Evolutionary conservation across 352 stramenopile genomes (phyloP), one percentile per base, ranked within the genome.

Genomic region (Pseudoperonospora humuli): DNA sequence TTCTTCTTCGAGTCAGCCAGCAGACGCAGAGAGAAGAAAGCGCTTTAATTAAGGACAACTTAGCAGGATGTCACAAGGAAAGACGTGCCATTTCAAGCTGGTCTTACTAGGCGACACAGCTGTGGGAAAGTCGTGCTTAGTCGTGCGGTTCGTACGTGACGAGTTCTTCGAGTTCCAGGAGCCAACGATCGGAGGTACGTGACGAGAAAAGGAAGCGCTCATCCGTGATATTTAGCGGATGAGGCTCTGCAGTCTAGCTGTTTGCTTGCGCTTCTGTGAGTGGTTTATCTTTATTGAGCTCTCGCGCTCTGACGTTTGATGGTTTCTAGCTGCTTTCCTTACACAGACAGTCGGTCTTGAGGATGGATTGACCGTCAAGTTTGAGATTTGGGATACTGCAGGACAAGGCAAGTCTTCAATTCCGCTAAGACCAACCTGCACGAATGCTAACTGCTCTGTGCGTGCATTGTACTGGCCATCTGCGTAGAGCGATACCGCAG

Each of bases 91-190:
- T 78, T 99, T 98, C 66, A 99, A 99, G 77, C 78, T 99, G 7
- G 97, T 99, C 27, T 82, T 99, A 38, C 82, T 99, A 3, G 97
- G 97, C 37, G 96, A 99, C 67, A 99, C 96, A 26, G 96, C 94
- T 31, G 97, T 99, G 15, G 97, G 97, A 37, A 99, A 99, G 64
- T 99, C 96, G 3, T 99, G 96, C 80, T 78, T 99, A 5, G 96
- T 99, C 39, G 95, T 99, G 45, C 80, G 96, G 45, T 99, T 99
- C 61, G 96, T 99, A 18, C 75, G 96, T 48, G 96, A 99, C 70
- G 96, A 99, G 65, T 99, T 99, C 72, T 99, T 99, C 61, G 96
- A 99, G 74, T 99, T 99, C 64, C 95, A 99, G 64, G 94, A 98
- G 70, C 89, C 93, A 19, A 98, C 95, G 28, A 98, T 98, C 58